phyloP scores from a whole-genome alignment of 2,329 filamentous ascomycete genomes.

The Uncinocarpus reesii region DNA sequence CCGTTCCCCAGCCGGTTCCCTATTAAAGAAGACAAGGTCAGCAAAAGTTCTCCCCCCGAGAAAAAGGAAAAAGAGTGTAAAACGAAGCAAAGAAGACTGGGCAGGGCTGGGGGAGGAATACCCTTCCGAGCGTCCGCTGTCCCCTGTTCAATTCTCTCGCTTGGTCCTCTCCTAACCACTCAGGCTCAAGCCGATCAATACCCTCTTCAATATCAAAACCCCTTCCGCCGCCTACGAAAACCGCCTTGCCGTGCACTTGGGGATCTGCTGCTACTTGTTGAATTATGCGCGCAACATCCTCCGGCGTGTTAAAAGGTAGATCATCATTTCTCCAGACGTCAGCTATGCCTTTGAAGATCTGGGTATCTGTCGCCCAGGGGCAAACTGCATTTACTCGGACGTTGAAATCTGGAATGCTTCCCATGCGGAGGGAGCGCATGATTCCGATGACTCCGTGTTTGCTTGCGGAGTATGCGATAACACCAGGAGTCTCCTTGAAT shows the following conservation, averaged over 20 bases:
- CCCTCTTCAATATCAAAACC: constrained; percentile 39
- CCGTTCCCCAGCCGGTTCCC: neutral
- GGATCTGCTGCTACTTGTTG: constrained; percentile 24
- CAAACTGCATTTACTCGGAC: constrained; percentile 39
- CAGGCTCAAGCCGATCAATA: constrained; percentile 31
- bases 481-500: constrained; percentile 40
- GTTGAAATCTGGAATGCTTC: constrained; percentile 27
- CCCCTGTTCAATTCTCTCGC: constrained; percentile 15
- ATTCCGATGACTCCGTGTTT: constrained; percentile 44
- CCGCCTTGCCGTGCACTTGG: constrained; percentile 30
- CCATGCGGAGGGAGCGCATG: constrained; percentile 37
- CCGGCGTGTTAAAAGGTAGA: constrained; percentile 32
- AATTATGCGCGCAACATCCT: constrained; percentile 34
- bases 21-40: neutral
- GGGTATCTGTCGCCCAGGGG: constrained; percentile 38
- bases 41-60: no score
- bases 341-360: constrained; percentile 29
- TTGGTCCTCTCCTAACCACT: constrained; percentile 36
- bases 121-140: neutral
- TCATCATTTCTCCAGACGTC: constrained; percentile 30
- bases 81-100: neutral
- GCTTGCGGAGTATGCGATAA: constrained; percentile 40
- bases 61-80: no score
- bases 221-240: constrained; percentile 37
- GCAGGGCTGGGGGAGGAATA: neutral